Evolutionary conservation across 805 yeast genomes (phyloP), one percentile per base, ranked within the genome.

Genomic region (Saturnispora mendoncae): DNA sequence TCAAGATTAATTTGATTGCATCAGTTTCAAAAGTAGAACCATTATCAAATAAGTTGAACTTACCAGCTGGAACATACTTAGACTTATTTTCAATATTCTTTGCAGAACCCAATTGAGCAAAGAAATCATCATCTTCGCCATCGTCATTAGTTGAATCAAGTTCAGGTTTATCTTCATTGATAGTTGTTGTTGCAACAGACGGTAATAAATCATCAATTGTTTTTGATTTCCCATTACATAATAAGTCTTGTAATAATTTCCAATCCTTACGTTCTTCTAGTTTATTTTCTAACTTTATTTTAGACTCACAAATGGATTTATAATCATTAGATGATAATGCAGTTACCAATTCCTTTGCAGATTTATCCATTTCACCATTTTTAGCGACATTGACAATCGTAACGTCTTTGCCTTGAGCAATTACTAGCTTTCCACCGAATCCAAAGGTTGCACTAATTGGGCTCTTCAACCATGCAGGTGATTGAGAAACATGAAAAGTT

Each of bases 341-440:
- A 14, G 66, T 64, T 28, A 68, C 64, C 46, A 85, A 68, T 14
- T 61, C 55, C 13, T 61, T 64, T 33, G 65, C 65, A 14, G 65
- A 59, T 4, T 50, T 58, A 20, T 59, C 58, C 13, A 65, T 51
- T n/a, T 54, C 48, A 12, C 59, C 64, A 38, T 66, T 69, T 9
- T 64, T 53, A 58, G 71, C 58, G 50, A 71, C 73, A 12, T 25
- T 35, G 14, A 42, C 42, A 21, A 51, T 37, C 17, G 55, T 52
- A 32, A 55, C 44, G 12, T 45, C 43, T 36, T 67, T 64, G 39
- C 61, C 62, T 8, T 47, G 45, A 8, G 68, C 64, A 10, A 68
- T 60, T 4, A 82, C 88, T 31, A 92, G 59, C 63, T 85, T 86
- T 40, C 95, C 95, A 46, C 98, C 98, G 64, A 87, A 90, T 0